phyloP scores from a whole-genome alignment of 179 eudicot genomes.

The Pouteria campechiana region DNA sequence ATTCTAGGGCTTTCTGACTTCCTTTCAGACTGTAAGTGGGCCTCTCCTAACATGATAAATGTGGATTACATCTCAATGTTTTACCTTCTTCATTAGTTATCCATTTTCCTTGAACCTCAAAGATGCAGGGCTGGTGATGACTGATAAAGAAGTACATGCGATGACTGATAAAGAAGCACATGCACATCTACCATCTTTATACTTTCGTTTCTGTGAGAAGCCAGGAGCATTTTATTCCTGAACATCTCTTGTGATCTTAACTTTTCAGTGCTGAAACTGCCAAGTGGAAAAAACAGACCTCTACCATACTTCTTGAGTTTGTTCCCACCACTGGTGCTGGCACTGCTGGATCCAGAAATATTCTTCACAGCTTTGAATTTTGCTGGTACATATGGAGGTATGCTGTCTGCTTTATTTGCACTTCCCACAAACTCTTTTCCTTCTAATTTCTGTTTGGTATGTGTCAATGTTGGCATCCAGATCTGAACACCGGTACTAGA shows the following conservation, averaged over 20 bases:
- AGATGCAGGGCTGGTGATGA: no score
- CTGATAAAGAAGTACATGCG: no score
- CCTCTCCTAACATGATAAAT: conserved; percentile 1
- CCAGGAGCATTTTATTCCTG: conserved; percentile 1
- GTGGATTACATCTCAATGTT: no score
- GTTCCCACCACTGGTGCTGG: conserved; percentile 73
- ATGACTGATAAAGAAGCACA: no score
- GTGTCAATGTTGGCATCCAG: no score
- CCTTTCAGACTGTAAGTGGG: conserved; percentile 76
- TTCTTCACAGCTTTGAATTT: conserved; percentile 97
- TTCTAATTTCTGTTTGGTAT: no score
- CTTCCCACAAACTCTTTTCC: no score
- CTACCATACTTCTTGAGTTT: conserved; percentile 72
- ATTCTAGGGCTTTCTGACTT: conserved; percentile 90
- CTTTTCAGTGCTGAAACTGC: conserved; percentile 79
- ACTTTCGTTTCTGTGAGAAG: no score
- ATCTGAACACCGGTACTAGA: no score
- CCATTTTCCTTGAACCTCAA: no score
- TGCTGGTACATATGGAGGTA: conserved; percentile 99
- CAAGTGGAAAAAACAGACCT: conserved; percentile 54
- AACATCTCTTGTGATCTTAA: neutral
- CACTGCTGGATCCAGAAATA: conserved; percentile 76
- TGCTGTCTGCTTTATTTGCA: neutral
- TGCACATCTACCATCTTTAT: no score
- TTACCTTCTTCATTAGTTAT: no score